These are phyloP conservation scores for Eucalyptus sp. DNA, from an alignment of 345 rosid species.

Conservation along the genomic window DNA sequence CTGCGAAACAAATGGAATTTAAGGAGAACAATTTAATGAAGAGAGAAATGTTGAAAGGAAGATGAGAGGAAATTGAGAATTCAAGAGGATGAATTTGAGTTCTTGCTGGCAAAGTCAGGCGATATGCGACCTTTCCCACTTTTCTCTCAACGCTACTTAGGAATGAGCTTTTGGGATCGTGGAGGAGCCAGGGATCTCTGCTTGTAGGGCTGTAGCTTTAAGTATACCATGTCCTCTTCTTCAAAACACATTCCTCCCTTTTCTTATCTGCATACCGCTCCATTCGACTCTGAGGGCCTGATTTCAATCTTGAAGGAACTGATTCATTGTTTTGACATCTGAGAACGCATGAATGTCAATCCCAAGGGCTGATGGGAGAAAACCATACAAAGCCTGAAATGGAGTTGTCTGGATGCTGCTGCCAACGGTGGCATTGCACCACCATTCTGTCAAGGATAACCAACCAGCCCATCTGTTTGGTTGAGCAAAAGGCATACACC, in stretches of 20 bases:
- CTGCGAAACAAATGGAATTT: not conserved
- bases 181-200: not conserved
- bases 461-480: not conserved
- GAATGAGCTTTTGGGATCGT: not conserved
- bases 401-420: too few species aligned
- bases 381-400: too few species aligned
- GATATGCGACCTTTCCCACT: not conserved
- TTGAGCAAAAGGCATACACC: not conserved
- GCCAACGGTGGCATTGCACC: not conserved
- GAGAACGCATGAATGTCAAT: too few species aligned
- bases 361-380: too few species aligned
- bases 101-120: not conserved
- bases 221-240: not conserved
- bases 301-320: too few species aligned
- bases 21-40: not conserved
- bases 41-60: not conserved
- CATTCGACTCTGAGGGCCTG: not conserved
- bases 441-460: not conserved
- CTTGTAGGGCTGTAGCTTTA: not conserved
- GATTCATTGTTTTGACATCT: too few species aligned
- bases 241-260: not conserved
- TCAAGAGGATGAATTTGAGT: not conserved
- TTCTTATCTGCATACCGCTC: not conserved
- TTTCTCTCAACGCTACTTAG: not conserved
- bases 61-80: not conserved